A percentile compares a stretch with the other conserved stretches of the same genome.
Conservation (phyloP, 768 basidiomycete species). For the Pleurotus ostreatus region DNA sequence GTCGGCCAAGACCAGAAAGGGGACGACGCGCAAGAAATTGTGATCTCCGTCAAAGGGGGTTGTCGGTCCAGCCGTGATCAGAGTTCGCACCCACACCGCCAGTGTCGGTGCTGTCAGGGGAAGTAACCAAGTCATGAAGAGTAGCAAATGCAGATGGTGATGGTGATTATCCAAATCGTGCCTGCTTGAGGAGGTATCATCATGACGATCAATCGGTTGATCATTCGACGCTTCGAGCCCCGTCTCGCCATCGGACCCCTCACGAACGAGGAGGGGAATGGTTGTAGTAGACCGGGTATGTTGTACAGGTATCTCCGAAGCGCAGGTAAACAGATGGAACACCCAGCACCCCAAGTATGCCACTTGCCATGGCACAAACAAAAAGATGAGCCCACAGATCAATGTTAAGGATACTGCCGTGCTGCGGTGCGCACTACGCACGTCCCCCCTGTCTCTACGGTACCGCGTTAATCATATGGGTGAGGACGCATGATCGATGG, state of each 20-base stretch:
- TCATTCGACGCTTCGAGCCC: too few species aligned
- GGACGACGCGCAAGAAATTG: conserved; percentile 58
- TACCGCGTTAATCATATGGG: too few species aligned
- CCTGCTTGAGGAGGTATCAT: neutral
- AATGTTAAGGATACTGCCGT: conserved; percentile 55
- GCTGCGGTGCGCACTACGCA: conserved; percentile 35
- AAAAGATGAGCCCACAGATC: conserved; percentile 61
- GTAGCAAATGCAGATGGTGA: conserved; percentile 57
- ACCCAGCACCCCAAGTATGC: conserved; percentile 82
- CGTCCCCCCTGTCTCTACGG: conserved; percentile 20
- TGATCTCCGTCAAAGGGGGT: conserved; percentile 85
- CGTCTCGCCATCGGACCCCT: neutral
- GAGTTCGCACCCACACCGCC: conserved; percentile 86
- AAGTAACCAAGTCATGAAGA: conserved; percentile 78
- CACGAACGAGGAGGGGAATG: conserved; percentile 17
- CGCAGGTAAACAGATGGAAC: conserved; percentile 71
- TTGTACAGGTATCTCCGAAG: conserved; percentile 22
- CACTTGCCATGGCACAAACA: conserved; percentile 89
- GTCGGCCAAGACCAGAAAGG: conserved; percentile 63
- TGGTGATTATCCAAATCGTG: conserved; percentile 30
- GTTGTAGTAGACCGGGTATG: conserved; percentile 12
- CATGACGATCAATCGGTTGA: neutral
- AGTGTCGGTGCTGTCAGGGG: conserved; percentile 76
- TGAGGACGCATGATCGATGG: conserved; percentile 17
- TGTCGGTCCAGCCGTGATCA: conserved; percentile 73